These are phyloP conservation scores for Debaryomyces psychrophilus DNA, from an alignment of 1,139 yeast species.

Conservation along the genomic window DNA sequence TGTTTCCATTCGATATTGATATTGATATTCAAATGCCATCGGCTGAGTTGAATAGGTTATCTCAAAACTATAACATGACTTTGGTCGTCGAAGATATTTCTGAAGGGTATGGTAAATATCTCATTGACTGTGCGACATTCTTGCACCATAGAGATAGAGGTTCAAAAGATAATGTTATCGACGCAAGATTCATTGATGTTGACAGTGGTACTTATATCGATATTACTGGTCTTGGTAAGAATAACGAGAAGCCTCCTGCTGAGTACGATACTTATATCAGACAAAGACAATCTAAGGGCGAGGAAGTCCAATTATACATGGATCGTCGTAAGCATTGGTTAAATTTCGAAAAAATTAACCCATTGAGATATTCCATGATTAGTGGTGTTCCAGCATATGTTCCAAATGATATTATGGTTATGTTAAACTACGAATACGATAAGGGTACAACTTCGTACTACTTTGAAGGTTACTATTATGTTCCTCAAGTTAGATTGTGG, in stretches of 20 bases:
- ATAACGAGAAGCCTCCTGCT: constrained; percentile 32
- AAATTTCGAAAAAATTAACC: constrained; percentile 33
- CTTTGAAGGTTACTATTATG: constrained; percentile 33
- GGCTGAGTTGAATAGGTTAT: constrained; percentile 33
- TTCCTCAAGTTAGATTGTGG: constrained; percentile 38
- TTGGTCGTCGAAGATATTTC: constrained; percentile 35
- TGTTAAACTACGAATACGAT: constrained; percentile 36
- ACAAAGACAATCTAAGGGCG: constrained; percentile 17
- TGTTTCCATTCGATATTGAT: constrained; percentile 42
- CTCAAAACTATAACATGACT: constrained; percentile 41
- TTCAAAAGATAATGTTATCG: constrained; percentile 37
- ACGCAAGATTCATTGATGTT: constrained; percentile 42
- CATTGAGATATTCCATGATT: constrained; percentile 35
- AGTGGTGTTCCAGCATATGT: constrained; percentile 42
- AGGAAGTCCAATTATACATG: constrained; percentile 32
- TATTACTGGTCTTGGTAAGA: constrained; percentile 40
- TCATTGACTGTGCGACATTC: constrained; percentile 37
- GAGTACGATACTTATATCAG: constrained; percentile 28
- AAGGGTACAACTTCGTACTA: constrained; percentile 30
- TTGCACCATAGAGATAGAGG: constrained; percentile 35
- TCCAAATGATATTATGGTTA: constrained; percentile 38
- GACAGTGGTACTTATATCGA: constrained; percentile 44
- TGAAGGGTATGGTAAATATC: constrained; percentile 38
- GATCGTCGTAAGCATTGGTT: constrained; percentile 43
- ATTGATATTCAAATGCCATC: constrained; percentile 44